phyloP scores from a whole-genome alignment of 2,329 filamentous ascomycete genomes.

The Calonectria montana region DNA sequence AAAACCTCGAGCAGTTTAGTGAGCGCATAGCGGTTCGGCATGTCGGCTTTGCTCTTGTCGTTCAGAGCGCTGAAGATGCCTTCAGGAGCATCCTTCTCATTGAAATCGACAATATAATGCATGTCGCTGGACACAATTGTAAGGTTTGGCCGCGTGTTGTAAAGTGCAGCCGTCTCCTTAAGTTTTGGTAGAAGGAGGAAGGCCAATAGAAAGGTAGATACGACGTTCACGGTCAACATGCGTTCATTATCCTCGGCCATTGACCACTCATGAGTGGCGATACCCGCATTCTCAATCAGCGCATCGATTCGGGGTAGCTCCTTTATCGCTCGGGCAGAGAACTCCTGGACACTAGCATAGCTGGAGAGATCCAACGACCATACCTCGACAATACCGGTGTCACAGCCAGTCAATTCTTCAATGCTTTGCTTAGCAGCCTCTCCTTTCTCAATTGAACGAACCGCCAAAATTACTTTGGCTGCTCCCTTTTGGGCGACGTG shows the following conservation, averaged over 20 bases:
- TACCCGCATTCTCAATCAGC: conserved; percentile 55
- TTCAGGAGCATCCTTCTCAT: conserved; percentile 39
- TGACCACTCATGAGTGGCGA: conserved; percentile 41
- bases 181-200: conserved; percentile 64
- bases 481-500: neutral
- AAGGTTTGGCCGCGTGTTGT: conserved; percentile 39
- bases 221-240: conserved; percentile 63
- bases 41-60: conserved; percentile 26
- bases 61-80: conserved; percentile 45
- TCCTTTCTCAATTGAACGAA: neutral
- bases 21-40: conserved; percentile 38
- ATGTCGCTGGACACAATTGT: conserved; percentile 43
- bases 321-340: conserved; percentile 50
- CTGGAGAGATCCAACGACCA: conserved; percentile 6
- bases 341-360: conserved; percentile 58
- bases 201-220: conserved; percentile 63
- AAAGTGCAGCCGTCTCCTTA: conserved; percentile 48
- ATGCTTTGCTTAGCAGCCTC: neutral
- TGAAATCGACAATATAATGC: conserved; percentile 42
- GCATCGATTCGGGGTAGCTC: conserved; percentile 57
- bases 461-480: neutral
- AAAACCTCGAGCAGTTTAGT: conserved; percentile 49
- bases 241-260: conserved; percentile 60
- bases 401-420: neutral
- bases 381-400: neutral